phyloP scores from a whole-genome alignment of 129 eudicot species.

The Artemisia annua region DNA sequence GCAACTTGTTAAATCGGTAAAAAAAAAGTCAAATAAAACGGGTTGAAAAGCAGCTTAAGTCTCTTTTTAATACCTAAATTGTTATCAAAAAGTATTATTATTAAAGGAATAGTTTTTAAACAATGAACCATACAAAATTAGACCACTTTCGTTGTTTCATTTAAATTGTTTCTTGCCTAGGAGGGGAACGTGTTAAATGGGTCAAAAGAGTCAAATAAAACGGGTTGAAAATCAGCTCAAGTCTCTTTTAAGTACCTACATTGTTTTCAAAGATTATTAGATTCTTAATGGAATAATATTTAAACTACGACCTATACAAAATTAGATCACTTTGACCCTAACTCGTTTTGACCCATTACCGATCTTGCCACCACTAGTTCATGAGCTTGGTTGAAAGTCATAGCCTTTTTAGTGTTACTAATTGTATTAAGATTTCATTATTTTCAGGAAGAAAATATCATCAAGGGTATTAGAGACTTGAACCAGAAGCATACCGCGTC shows the following conservation, averaged over 20 bases:
- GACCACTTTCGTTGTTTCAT: no score
- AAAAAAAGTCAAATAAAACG: background rate
- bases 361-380: background rate
- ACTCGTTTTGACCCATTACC: background rate
- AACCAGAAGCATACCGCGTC: constrained; percentile 53
- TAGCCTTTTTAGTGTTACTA: background rate
- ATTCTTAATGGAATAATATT: no score
- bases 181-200: background rate
- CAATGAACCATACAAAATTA: no score
- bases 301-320: no score
- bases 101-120: no score
- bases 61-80: no score
- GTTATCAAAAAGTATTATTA: no score
- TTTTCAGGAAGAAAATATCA: constrained; percentile 48
- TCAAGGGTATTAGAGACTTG: constrained; percentile 62
- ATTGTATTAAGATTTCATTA: background rate
- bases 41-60: background rate
- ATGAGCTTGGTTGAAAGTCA: no score
- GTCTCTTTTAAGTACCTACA: no score
- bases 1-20: background rate
- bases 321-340: no score
- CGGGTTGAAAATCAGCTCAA: background rate
- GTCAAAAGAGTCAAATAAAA: background rate
- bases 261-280: no score
- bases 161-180: no score